These are phyloP conservation scores for Bruguiera hainesii DNA, from an alignment of 441 rosid genomes.

Conservation along the genomic window DNA sequence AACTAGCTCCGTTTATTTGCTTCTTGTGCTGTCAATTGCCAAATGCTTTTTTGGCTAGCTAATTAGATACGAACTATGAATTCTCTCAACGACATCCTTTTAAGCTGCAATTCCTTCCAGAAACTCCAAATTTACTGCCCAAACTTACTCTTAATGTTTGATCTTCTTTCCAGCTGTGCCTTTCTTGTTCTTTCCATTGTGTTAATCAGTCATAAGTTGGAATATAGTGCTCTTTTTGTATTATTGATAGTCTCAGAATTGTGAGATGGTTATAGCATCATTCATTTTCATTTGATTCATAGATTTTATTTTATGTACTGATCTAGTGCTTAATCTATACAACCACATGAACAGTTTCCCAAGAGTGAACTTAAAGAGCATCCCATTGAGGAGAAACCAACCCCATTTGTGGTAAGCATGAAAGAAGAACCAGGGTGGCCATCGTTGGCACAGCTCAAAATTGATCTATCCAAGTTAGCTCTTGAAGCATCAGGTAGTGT, in stretches of 20 bases:
- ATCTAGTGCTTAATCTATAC: constrained; percentile 16
- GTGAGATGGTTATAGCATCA: constrained; percentile 5
- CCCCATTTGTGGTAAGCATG: constrained; percentile 38
- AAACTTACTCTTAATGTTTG: no score
- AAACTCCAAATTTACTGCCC: no score
- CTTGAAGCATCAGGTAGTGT: constrained; percentile 52
- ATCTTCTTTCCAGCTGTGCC: no score
- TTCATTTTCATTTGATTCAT: not conserved
- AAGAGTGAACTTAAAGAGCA: constrained; percentile 44
- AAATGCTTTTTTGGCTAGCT: no score
- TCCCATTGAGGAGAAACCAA: constrained; percentile 44
- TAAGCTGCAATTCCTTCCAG: no score
- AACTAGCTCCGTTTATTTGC: no score
- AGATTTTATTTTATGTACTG: not conserved
- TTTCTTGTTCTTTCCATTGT: no score
- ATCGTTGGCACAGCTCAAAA: constrained; percentile 70
- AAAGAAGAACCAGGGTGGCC: constrained; percentile 97
- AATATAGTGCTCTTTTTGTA: no score
- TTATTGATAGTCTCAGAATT: not conserved
- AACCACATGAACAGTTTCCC: constrained; percentile 40
- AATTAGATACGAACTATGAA: no score
- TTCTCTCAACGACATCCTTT: no score
- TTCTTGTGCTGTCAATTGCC: no score
- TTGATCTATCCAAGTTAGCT: constrained; percentile 67
- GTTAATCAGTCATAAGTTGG: no score